Evolutionary conservation across 2,329 filamentous ascomycete species (phyloP), one percentile per base, ranked within the genome.

Genomic region (Bipolaris oryzae): DNA sequence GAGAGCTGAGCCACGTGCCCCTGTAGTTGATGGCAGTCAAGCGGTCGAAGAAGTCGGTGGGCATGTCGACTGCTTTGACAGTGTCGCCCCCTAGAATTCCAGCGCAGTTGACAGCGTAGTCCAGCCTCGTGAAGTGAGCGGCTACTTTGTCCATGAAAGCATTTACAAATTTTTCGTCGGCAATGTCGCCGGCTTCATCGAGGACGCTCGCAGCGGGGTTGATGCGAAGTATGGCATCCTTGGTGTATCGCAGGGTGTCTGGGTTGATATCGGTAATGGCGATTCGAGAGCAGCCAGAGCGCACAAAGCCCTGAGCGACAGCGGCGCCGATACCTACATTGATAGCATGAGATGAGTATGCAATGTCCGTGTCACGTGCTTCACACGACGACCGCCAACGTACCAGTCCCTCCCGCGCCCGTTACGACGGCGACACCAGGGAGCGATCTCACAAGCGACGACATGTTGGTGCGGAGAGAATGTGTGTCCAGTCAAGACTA

Each of bases 61-160:
- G 66, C n/a, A 78, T 82, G 46, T 86, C 82, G 0, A 80, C 80
- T 18, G 78, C 74, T 34, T 77, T 73, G 9, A 75, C 63, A 1
- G 73, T 69, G 7, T 75, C 69, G 4, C 73, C 69, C 4, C 80
- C 79, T 3, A 83, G 64, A 3, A 86, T 77, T 0, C 84, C 84
- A 0, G 84, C 84, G 50, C 83, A 85, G 54, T 83, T 83, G 6
- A 86, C 73, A 0, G 79, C 79, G 65, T 86, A 87, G 63, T 87
- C 84, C 3, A 87, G 67, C 7, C 84, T 79, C 0, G 71, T 70
- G 55, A 84, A 83, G 1, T 55, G 60, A 0, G 62, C 60, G 4
- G 69, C 67, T 0, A 75, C 67, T 1, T 75, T 70, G 34, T 67
- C 20, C 72, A 71, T 57, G 81, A 84, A 21, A 35, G 57, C 48